Evolutionary conservation across 148 eudicot species (phyloP).

Genomic region (Polygonum maritimum): DNA sequence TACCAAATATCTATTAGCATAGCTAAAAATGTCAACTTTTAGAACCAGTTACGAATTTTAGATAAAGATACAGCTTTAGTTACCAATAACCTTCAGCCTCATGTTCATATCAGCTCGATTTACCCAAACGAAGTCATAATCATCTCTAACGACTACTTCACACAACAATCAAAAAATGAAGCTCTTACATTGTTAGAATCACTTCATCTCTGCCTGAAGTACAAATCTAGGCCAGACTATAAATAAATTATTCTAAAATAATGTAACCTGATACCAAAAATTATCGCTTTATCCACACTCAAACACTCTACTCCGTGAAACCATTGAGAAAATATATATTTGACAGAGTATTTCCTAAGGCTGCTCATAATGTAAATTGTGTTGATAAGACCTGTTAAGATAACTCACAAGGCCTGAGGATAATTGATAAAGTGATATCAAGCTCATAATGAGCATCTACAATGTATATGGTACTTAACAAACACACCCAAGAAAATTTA

Average conservation of each 20-base stretch:
- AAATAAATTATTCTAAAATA: neutral
- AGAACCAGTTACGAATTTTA: no score
- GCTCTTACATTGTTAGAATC: neutral
- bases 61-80: no score
- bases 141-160: neutral
- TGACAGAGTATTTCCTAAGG: neutral
- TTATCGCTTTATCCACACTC: neutral
- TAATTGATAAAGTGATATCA: neutral
- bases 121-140: neutral
- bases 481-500: neutral
- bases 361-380: neutral
- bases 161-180: neutral
- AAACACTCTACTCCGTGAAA: neutral
- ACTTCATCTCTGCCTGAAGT: neutral
- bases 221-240: neutral
- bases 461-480: neutral
- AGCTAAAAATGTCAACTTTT: no score
- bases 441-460: neutral
- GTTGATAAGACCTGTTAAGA: neutral
- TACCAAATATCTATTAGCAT: no score
- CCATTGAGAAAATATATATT: neutral
- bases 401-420: neutral
- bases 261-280: neutral
- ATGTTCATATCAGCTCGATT: no score
- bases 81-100: no score